Base-by-base conservation (phyloP, 805 yeast species). In the Ogataea ganodermae region DNA sequence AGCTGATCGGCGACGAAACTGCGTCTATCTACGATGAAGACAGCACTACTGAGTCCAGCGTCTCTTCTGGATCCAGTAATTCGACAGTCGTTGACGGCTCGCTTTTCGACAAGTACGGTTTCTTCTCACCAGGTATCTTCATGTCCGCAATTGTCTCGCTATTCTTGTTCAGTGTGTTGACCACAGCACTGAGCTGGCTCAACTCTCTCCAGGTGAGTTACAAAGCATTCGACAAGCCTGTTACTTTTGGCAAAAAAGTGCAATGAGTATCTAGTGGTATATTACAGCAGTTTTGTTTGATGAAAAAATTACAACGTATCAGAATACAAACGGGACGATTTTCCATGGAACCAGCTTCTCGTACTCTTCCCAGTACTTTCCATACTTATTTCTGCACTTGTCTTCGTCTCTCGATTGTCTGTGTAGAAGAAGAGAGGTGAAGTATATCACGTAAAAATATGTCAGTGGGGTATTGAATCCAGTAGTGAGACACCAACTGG, bases 401-500 rank as follows among this genome's bases (percentile, higher is more conserved):
- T 84, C 86, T 61, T 92, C 98, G 68, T 94, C 99, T 66, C 99
- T 79, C 22, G 69, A 70, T 67, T 92, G 97, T 65, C 99, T 83
- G 66, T 94, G 98, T 27, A 94, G 63, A 53, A 94, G 74, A 61
- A 94, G 76, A 3, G 82, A 72, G 0, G 87, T 92, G 70, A 94
- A 94, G 68, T 89, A 94, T 17, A 85, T 62, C 31, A 86, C 84
- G 62, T 89, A 94, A 69, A 87, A 94, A 63, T 92, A 94, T 0
- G 98, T 89, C 59, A 92, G 71, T 4, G 89, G 85, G 0, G 96
- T 84, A 50, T 73, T 74, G 57, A 83, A 79, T 9, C 96, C 96
- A 1, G 97, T 89, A 8, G 96, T 84, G 53, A 94, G 72, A 66
- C 97, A 89, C 96, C 96, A 92, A 37, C 95, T 81, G 72, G 87